Base-by-base conservation (phyloP, 495 filamentous ascomycete genomes). In the Penicillium nucicola region DNA sequence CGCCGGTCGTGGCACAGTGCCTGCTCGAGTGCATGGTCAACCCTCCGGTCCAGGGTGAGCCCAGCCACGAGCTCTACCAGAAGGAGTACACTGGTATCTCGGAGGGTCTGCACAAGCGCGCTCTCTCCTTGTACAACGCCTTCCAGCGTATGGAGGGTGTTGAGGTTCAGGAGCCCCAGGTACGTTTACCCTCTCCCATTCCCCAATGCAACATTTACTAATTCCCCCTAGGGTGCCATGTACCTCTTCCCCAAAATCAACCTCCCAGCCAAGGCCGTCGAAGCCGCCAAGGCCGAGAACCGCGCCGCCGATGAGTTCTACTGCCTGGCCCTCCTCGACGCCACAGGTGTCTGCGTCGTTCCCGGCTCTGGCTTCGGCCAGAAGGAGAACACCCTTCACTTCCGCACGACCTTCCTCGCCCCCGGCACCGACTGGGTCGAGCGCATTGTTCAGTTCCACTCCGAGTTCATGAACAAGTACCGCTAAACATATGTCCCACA, bases 1-100 rank as follows among this genome's bases (percentile, higher is more conserved):
- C 95, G 35, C 93, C 95, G 10, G 95, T 98, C 56, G 82, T 95
- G 50, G 92, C 92, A 40, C 93, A 98, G 75, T 96, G 92, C 66
- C 76, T 98, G 25, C 88, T 98, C 36, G 95, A 97, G 69, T 74
- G 93, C 58, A 96, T 96, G 91, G 90, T 95, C 55, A 96, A 97
- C 77, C 93, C 93, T 31, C 93, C 93, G 18, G 80, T 78, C 62
- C 64, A 82, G 50, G 92, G 92, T 38, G 84, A 92, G 52, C 85
- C 88, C 12, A 91, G 86, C 55, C 84, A 88, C 71, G 83, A 81
- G 49, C 78, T 95, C 10, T 98, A 97, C 75, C 65, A 84, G 55
- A 57, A 84, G 57, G 95, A 98, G 62, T 97, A 89, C 72, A 81
- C 86, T 62, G 78, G 75, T 56, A 93, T 93, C 67, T 89, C 80